Conservation (phyloP, 2,329 filamentous ascomycete species). For the Cladobotryum protrusum region DNA sequence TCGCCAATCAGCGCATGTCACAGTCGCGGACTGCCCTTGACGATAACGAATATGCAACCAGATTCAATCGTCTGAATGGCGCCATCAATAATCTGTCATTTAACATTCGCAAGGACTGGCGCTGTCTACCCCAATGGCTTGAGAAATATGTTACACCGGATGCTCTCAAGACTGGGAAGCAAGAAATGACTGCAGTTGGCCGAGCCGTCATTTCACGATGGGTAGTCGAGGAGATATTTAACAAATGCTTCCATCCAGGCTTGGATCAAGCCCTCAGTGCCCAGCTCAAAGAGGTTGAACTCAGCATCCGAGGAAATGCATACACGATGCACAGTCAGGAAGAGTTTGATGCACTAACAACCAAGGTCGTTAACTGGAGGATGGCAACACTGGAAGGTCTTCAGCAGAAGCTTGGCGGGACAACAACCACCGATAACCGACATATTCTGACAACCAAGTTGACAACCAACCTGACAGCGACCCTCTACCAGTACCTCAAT, state of each 20-base stretch:
- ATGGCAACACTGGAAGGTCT: conserved; percentile 92
- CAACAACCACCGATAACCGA: conserved; percentile 60
- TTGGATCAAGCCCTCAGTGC: conserved; percentile 70
- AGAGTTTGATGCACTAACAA: conserved; percentile 80
- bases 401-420: conserved; percentile 59
- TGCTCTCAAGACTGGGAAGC: conserved; percentile 78
- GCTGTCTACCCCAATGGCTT: conserved; percentile 72
- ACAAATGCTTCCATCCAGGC: conserved; percentile 86
- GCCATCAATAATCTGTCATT: conserved; percentile 93
- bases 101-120: conserved; percentile 94
- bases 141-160: conserved; percentile 74
- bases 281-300: conserved; percentile 79
- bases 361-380: conserved; percentile 87
- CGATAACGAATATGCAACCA: conserved; percentile 84
- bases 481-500: conserved; percentile 65
- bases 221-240: conserved; percentile 86
- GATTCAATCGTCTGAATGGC: conserved; percentile 86
- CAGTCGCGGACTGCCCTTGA: conserved; percentile 91
- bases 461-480: conserved; percentile 61
- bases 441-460: conserved; percentile 63
- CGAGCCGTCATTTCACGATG: conserved; percentile 83
- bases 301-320: conserved; percentile 74
- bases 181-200: conserved; percentile 96
- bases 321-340: conserved; percentile 71
- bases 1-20: conserved; percentile 91